A percentile compares a stretch with the other conserved stretches of the same genome.
Evolutionary conservation across 2,329 filamentous ascomycete species (phyloP).

Genomic region (Tricladium varicosporioides): DNA sequence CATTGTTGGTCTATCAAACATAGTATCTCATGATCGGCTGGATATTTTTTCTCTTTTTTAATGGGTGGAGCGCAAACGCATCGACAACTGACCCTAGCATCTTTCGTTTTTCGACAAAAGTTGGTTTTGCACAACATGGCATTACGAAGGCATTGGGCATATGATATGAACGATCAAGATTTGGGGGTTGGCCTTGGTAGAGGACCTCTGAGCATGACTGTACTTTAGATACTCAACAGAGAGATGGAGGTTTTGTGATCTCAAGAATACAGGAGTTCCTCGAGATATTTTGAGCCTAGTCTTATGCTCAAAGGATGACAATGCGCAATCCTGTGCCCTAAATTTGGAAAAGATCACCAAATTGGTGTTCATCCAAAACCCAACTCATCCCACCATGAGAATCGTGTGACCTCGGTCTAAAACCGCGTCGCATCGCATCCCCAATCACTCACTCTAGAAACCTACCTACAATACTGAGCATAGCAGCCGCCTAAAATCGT

Average conservation of each 20-base stretch:
- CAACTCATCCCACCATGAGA: no score
- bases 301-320: no score
- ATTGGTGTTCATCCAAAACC: no score
- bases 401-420: no score
- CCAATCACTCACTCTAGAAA: no score
- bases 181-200: slow-evolving; percentile 4
- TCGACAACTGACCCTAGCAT: neutral
- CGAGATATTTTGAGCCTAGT: neutral
- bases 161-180: slow-evolving; percentile 25
- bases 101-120: slow-evolving; percentile 20
- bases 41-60: slow-evolving; percentile 15
- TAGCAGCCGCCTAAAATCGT: no score
- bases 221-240: slow-evolving; percentile 22
- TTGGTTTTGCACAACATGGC: slow-evolving; percentile 17
- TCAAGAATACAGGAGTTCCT: neutral
- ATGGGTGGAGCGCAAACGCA: slow-evolving; percentile 1
- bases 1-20: slow-evolving; percentile 11
- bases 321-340: no score
- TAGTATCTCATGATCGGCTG: slow-evolving; percentile 12
- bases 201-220: slow-evolving; percentile 12
- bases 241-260: neutral
- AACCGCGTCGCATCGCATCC: no score
- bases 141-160: slow-evolving; percentile 23
- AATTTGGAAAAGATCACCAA: no score
- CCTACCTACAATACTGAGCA: no score